Evolutionary conservation across 1,139 yeast species (phyloP).

Genomic region (Citeromyces siamensis): DNA sequence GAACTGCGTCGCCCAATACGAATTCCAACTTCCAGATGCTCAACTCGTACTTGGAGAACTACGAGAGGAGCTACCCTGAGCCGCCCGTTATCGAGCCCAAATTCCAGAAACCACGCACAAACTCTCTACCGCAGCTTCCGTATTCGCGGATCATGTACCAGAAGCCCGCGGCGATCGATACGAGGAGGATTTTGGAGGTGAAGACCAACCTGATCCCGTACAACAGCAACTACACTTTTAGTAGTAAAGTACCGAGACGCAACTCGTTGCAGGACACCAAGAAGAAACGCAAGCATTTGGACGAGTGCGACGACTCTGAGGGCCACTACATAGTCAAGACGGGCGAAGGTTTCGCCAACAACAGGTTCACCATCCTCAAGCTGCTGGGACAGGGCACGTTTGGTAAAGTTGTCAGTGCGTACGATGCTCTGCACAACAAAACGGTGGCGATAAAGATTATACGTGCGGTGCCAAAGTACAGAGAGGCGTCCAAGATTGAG

Average conservation of each 20-base stretch:
- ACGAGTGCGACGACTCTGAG: constrained; percentile 55
- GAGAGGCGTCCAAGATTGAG: constrained; percentile 84
- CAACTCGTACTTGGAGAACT: constrained; percentile 2
- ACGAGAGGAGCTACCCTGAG: background rate
- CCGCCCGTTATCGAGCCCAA: background rate
- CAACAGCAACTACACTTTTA: constrained; percentile 12
- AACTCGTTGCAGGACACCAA: constrained; percentile 8
- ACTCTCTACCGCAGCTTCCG: constrained; percentile 62
- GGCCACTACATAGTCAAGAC: constrained; percentile 69
- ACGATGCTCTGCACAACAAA: constrained; percentile 41
- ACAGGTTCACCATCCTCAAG: constrained; percentile 50
- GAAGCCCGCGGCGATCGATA: constrained; percentile 1
- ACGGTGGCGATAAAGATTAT: constrained; percentile 89
- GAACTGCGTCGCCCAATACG: constrained; percentile 1
- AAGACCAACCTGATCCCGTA: constrained; percentile 22
- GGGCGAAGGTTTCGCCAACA: constrained; percentile 52
- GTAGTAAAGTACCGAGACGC: constrained; percentile 7
- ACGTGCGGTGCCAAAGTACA: constrained; percentile 61
- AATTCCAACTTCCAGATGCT: constrained; percentile 1
- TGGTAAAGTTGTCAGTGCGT: constrained; percentile 82
- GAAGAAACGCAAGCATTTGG: constrained; percentile 1
- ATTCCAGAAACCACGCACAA: constrained; percentile 42
- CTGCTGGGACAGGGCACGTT: constrained; percentile 95
- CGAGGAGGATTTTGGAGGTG: constrained; percentile 24
- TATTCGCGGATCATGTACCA: constrained; percentile 24